These are phyloP conservation scores for Pseudogymnoascus sp. DNA, from an alignment of 2,329 filamentous ascomycete species.

Conservation along the genomic window DNA sequence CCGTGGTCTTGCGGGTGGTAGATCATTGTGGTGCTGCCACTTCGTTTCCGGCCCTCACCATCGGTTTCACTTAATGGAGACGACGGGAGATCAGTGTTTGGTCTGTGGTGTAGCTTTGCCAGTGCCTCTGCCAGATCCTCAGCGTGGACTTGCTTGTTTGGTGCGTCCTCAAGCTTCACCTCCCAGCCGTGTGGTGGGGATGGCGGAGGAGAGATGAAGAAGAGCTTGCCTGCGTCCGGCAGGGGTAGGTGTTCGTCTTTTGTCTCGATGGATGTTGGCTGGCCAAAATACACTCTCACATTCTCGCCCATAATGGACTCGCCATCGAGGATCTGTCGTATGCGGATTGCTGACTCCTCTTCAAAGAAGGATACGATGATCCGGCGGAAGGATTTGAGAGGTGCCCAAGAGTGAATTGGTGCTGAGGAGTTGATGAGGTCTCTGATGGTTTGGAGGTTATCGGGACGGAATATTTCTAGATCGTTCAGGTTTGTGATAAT, in stretches of 20 bases:
- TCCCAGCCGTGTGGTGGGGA: conserved; percentile 62
- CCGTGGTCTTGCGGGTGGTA: conserved; percentile 52
- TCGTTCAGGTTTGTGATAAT: conserved; percentile 74
- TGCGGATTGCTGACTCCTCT: conserved; percentile 57
- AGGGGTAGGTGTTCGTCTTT: conserved; percentile 53
- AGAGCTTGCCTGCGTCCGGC: conserved; percentile 60
- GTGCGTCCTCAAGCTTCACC: conserved; percentile 57
- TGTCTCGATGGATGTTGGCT: conserved; percentile 47
- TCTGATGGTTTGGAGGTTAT: conserved; percentile 66
- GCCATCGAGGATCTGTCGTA: conserved; percentile 65
- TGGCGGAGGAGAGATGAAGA: conserved; percentile 64
- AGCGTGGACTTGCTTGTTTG: conserved; percentile 61
- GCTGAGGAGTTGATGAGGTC: conserved; percentile 62
- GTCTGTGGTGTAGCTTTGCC: conserved; percentile 47
- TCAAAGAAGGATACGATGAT: conserved; percentile 73
- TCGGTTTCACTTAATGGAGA: conserved; percentile 34
- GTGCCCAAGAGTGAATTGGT: conserved; percentile 67
- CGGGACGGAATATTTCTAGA: conserved; percentile 61
- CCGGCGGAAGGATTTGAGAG: conserved; percentile 73
- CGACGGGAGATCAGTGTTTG: conserved; percentile 29
- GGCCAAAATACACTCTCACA: conserved; percentile 61
- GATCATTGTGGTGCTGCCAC: conserved; percentile 56
- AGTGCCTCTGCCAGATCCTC: conserved; percentile 60
- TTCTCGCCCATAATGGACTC: conserved; percentile 62
- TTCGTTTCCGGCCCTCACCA: conserved; percentile 33